Conservation (phyloP, 371 early-diverging fungal species). For the Syncephalastrum racemosum region DNA sequence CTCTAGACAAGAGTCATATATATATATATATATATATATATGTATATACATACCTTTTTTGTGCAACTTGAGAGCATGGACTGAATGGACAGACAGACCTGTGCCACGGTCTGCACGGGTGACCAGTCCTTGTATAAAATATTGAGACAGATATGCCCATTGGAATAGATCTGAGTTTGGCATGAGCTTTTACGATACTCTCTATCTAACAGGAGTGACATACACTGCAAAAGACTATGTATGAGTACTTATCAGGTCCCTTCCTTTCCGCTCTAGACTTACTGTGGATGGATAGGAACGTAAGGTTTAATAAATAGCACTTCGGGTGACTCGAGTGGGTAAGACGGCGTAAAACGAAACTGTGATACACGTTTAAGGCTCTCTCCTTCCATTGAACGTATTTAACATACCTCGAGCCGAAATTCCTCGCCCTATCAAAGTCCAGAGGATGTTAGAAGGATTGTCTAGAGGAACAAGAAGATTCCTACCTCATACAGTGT, state of each 20-base stretch:
- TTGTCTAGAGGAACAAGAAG: neutral
- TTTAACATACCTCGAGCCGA: constrained; percentile 56
- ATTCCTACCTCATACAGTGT: constrained; percentile 64
- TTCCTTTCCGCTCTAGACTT: constrained; percentile 20
- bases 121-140: constrained; percentile 96
- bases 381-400: neutral
- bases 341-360: constrained; percentile 81
- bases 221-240: neutral
- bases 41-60: constrained; percentile 76
- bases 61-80: constrained; percentile 90
- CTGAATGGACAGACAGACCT: constrained; percentile 91
- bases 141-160: constrained; percentile 95
- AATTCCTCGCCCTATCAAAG: constrained; percentile 57
- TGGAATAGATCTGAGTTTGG: constrained; percentile 71
- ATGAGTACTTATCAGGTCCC: neutral
- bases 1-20: neutral
- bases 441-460: neutral
- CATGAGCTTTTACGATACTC: neutral
- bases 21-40: too few relatives aligned
- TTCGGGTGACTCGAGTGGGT: constrained; percentile 88
- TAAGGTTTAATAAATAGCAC: constrained; percentile 71
- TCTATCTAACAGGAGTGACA: neutral
- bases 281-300: constrained; percentile 86
- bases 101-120: constrained; percentile 91
- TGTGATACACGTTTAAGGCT: constrained; percentile 17